A percentile compares a stretch with the other conserved stretches of the same genome.
These are phyloP conservation scores for Glebionis coronaria DNA, from an alignment of 129 eudicot species.

Conservation along the genomic window DNA sequence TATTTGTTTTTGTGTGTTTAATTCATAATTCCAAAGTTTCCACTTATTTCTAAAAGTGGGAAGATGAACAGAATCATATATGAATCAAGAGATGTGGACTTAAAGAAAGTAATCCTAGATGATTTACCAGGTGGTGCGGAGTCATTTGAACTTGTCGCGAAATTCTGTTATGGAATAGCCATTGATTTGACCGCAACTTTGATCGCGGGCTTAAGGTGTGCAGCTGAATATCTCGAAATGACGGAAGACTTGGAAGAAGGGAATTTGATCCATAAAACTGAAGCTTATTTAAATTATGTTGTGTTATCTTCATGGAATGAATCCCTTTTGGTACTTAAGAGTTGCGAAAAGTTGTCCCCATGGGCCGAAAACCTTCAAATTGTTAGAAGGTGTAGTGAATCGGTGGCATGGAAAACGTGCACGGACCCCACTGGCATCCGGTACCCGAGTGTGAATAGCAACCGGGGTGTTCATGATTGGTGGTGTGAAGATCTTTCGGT, in stretches of 20 bases:
- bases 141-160: conserved; percentile 85
- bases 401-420: conserved; percentile 89
- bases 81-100: conserved; percentile 55
- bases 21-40: conserved; percentile 36
- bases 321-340: conserved; percentile 68
- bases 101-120: conserved; percentile 51
- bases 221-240: conserved; percentile 92
- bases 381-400: conserved; percentile 83
- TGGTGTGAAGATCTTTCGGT: conserved; percentile 87
- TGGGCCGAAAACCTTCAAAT: conserved; percentile 97
- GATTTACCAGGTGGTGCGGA: conserved; percentile 84
- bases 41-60: conserved; percentile 82
- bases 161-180: conserved; percentile 81
- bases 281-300: conserved; percentile 86
- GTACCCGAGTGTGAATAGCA: conserved; percentile 55
- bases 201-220: conserved; percentile 77
- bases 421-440: conserved; percentile 63
- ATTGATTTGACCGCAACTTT: conserved; percentile 68
- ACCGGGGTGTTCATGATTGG: conserved; percentile 69
- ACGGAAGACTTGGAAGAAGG: conserved; percentile 97
- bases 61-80: conserved; percentile 67
- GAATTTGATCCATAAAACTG: conserved; percentile 81
- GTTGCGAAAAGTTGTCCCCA: conserved; percentile 77
- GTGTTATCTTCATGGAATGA: conserved; percentile 87
- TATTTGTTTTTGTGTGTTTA: conserved; percentile 9